Evolutionary conservation across 2,329 filamentous ascomycete species (phyloP).

Genomic region (Diplodia sapinea): DNA sequence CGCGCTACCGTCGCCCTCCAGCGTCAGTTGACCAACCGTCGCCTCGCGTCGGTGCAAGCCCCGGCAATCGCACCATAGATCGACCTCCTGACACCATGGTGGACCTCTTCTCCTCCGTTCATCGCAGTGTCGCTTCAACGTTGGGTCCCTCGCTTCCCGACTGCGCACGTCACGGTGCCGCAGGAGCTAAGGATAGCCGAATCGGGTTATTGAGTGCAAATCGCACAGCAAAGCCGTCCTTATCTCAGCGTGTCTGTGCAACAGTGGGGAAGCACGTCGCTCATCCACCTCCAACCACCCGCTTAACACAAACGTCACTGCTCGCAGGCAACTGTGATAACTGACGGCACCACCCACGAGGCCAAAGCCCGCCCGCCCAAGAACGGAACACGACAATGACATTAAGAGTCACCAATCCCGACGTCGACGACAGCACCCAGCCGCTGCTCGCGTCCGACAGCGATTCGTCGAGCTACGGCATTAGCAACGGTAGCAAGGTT

Average conservation of each 20-base stretch:
- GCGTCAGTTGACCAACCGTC: slow-evolving; percentile 14
- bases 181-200: background rate
- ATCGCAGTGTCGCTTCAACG: background rate
- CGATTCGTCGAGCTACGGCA: slow-evolving; percentile 3
- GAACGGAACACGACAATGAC: background rate
- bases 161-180: background rate
- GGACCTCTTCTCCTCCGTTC: background rate
- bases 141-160: background rate
- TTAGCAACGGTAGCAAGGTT: background rate
- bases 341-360: no score
- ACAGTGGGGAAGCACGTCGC: slow-evolving; percentile 12
- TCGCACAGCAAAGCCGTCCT: slow-evolving; percentile 1
- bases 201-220: slow-evolving; percentile 5
- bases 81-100: slow-evolving; percentile 17
- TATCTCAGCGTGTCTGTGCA: slow-evolving; percentile 22
- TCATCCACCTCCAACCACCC: background rate
- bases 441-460: slow-evolving; percentile 16
- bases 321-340: background rate
- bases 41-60: background rate
- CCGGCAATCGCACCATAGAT: slow-evolving; percentile 3
- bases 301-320: background rate
- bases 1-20: background rate
- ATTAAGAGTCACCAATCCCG: background rate
- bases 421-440: slow-evolving; percentile 8
- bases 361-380: background rate